Evolutionary conservation across 345 rosid genomes (phyloP).

Genomic region (Toxicodendron radicans): DNA sequence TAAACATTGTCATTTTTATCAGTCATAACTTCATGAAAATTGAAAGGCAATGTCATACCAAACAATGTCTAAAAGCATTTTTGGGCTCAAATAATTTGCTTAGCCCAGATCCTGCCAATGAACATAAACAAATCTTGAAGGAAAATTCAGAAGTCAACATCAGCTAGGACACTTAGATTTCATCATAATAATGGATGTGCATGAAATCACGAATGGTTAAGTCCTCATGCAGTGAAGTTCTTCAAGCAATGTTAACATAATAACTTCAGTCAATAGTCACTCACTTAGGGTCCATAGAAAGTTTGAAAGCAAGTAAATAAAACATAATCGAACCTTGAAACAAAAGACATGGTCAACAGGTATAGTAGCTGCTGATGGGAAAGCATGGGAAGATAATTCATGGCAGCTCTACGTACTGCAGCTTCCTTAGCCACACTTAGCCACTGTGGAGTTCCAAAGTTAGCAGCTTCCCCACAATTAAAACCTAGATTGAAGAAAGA

Average conservation of each 20-base stretch:
- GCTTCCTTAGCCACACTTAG: constrained; percentile 95
- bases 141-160: neutral
- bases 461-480: constrained; percentile 99
- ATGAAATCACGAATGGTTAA: too few species aligned
- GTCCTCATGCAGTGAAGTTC: neutral
- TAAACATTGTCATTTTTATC: constrained; percentile 7
- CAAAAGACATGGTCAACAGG: constrained; percentile 97
- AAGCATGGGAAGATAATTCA: constrained; percentile 99
- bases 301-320: constrained; percentile 4
- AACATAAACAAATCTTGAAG: neutral
- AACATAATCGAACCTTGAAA: constrained; percentile 62
- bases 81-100: neutral
- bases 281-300: neutral
- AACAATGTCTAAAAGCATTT: neutral
- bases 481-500: constrained; percentile 54
- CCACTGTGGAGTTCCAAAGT: constrained; percentile 99
- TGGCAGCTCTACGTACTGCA: constrained; percentile 98
- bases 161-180: too few species aligned
- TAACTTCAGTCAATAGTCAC: constrained; percentile 14
- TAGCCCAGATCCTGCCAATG: neutral
- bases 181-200: neutral
- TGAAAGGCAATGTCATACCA: neutral
- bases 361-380: constrained; percentile 97
- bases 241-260: constrained; percentile 12
- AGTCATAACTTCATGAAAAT: constrained; percentile 13